Base-by-base conservation (phyloP, 768 basidiomycete genomes). In the Chalciporus piperatus region DNA sequence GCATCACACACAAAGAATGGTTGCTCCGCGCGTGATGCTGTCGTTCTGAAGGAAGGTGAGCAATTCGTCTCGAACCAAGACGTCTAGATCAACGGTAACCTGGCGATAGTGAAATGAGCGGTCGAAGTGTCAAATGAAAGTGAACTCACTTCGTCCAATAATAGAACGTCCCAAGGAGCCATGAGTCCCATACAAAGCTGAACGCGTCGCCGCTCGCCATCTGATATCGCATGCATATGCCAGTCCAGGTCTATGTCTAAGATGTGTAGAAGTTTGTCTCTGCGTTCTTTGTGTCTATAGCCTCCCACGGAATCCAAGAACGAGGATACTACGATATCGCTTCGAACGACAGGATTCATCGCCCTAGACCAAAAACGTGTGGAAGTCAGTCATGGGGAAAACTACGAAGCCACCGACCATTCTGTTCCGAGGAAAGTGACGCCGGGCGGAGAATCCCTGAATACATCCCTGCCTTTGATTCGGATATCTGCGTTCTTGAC, bases 241-340 rank as follows among this genome's bases (percentile, higher is more conserved):
- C 92, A 99, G 64, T 94, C 89, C 17, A 98, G 73, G 71, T 99
- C 97, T 51, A 99, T 82, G 65, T 98, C 95, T 39, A 98, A 74
- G 53, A 99, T 89, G 69, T 93, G 87, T 48, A 99, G 83, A 4
- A 99, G 78, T 7, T 63, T 71, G 67, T 99, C 92, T 38, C 96
- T 77, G 27, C 94, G 79, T 59, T 85, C 87, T 67, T 96, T 96
- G 72, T 98, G 81, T 47, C 93, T 78, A 67, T 97, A 98, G 0
- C 97, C 97, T 13, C 97, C 97, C 5, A 99, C 92, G 16, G 92
- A 95, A 67, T 99, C 92, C n/a, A 99, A 75, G 70, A 99, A 99
- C 43, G 83, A 76, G n/a, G 89, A 84, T 3, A 99, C 97, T 28
- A 85, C 75, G 55, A 98, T 95, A 68, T 98, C 97, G 9, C 89